Percentiles rank a stretch among this genome's conserved stretches.
These are phyloP conservation scores for Xerocomus cyaneibrunnescens DNA, from an alignment of 1,284 basidiomycete genomes.

Conservation along the genomic window DNA sequence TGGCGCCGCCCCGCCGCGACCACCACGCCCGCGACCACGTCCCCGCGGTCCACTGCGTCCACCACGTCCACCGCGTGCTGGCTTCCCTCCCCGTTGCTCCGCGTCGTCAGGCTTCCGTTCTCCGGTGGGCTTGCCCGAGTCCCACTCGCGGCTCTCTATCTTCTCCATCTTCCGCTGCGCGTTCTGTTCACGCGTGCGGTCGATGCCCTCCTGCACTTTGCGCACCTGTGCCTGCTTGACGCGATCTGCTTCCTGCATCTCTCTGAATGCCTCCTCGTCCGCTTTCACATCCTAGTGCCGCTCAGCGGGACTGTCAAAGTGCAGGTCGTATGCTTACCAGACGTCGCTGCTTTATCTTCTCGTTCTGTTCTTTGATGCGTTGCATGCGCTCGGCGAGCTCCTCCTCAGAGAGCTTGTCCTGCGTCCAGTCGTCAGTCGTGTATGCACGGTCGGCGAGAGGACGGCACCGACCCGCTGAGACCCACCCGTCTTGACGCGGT, in stretches of 20 bases:
- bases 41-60: slow-evolving; percentile 34
- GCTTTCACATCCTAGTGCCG: slow-evolving; percentile 64
- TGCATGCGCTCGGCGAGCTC: slow-evolving; percentile 71
- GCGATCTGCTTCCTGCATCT: slow-evolving; percentile 61
- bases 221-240: slow-evolving; percentile 52
- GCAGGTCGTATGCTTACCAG: slow-evolving; percentile 44
- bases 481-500: slow-evolving; percentile 80
- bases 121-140: slow-evolving; percentile 62
- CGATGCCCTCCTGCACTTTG: slow-evolving; percentile 64
- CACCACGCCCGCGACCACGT: slow-evolving; percentile 38
- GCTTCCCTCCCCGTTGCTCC: slow-evolving; percentile 19
- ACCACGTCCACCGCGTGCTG: slow-evolving; percentile 35
- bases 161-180: slow-evolving; percentile 78
- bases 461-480: slow-evolving; percentile 54
- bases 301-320: slow-evolving; percentile 3
- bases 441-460: background rate
- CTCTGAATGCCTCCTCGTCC: slow-evolving; percentile 73
- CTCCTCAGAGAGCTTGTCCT: slow-evolving; percentile 76
- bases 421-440: slow-evolving; percentile 17
- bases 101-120: background rate
- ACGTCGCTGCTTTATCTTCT: slow-evolving; percentile 76
- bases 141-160: slow-evolving; percentile 75
- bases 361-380: slow-evolving; percentile 73
- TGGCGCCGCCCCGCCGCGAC: background rate
- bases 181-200: slow-evolving; percentile 70